These are phyloP conservation scores for Diddensiella transvaalensis DNA, from an alignment of 805 yeast species.

Conservation along the genomic window DNA sequence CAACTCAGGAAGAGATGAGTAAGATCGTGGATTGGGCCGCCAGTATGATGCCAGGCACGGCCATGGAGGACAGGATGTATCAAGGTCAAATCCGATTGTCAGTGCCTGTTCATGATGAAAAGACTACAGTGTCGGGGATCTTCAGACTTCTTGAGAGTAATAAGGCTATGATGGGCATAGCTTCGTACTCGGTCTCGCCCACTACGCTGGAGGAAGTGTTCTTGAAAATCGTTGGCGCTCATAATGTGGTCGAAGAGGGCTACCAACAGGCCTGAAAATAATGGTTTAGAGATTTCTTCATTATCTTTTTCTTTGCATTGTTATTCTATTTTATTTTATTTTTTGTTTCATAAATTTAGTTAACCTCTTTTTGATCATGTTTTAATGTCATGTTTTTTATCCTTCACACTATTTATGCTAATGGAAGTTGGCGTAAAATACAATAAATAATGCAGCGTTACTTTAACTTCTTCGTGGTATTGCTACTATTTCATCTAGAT, in stretches of 20 bases:
- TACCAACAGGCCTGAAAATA: slow-evolving; percentile 3
- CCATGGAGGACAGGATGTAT: slow-evolving; percentile 30
- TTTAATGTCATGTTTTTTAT: background rate
- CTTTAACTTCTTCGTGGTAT: too few species aligned
- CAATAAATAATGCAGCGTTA: too few species aligned
- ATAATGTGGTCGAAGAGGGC: slow-evolving; percentile 29
- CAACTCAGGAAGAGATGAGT: slow-evolving; percentile 28
- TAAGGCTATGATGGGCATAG: slow-evolving; percentile 23
- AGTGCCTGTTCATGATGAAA: slow-evolving; percentile 23
- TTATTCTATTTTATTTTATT: too few species aligned
- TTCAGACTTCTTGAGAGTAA: slow-evolving; percentile 22
- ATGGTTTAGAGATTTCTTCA: too few species aligned
- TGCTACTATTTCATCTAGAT: background rate
- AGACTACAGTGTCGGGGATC: slow-evolving; percentile 17
- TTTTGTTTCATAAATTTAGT: background rate
- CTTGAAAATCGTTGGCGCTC: slow-evolving; percentile 30
- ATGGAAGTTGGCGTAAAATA: too few species aligned
- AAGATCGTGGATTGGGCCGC: slow-evolving; percentile 25
- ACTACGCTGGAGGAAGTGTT: slow-evolving; percentile 35
- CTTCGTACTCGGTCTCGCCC: slow-evolving; percentile 31
- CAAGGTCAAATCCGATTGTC: slow-evolving; percentile 34
- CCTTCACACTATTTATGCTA: background rate
- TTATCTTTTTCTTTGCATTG: too few species aligned
- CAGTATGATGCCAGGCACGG: slow-evolving; percentile 26
- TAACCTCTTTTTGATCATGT: background rate